Conservation (phyloP, 352 stramenopile species). For the Phytopythium sindhum region DNA sequence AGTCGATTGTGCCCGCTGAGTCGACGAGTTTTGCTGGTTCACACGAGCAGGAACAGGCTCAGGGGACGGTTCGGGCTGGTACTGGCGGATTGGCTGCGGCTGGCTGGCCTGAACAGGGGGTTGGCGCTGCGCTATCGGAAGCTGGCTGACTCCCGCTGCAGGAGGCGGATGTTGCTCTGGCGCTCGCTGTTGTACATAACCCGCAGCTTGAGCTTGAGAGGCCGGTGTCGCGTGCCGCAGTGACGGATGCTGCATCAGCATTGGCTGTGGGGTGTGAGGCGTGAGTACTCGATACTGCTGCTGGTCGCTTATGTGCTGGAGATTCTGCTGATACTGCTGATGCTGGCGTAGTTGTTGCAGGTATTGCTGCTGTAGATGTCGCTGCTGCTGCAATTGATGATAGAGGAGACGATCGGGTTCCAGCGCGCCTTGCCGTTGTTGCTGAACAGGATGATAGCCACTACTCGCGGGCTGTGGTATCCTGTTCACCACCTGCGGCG, state of each 20-base stretch:
- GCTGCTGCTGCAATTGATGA: constrained; percentile 13
- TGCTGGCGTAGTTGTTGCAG: constrained; percentile 8
- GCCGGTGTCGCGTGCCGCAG: background rate
- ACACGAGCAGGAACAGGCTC: background rate
- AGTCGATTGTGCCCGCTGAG: background rate
- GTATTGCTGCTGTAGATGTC: constrained; percentile 11
- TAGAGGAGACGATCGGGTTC: background rate
- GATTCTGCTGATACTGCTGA: constrained; percentile 15
- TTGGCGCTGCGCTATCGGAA: background rate
- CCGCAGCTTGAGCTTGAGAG: background rate
- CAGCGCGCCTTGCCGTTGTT: background rate
- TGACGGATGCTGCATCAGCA: background rate
- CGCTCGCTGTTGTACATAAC: too few relatives aligned
- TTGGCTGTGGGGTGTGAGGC: background rate
- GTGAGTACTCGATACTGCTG: constrained; percentile 10
- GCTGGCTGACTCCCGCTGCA: background rate
- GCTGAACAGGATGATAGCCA: background rate
- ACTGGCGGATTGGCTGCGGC: background rate
- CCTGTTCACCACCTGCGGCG: background rate
- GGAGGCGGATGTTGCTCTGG: constrained; percentile 10
- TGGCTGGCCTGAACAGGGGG: background rate
- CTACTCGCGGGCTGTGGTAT: background rate
- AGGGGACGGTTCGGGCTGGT: background rate
- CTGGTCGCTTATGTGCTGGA: constrained; percentile 8
- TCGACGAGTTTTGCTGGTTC: background rate